Percentiles rank a stretch among this genome's conserved stretches.
phyloP scores from a whole-genome alignment of 179 eudicot genomes.

The Drosera spatulata region DNA sequence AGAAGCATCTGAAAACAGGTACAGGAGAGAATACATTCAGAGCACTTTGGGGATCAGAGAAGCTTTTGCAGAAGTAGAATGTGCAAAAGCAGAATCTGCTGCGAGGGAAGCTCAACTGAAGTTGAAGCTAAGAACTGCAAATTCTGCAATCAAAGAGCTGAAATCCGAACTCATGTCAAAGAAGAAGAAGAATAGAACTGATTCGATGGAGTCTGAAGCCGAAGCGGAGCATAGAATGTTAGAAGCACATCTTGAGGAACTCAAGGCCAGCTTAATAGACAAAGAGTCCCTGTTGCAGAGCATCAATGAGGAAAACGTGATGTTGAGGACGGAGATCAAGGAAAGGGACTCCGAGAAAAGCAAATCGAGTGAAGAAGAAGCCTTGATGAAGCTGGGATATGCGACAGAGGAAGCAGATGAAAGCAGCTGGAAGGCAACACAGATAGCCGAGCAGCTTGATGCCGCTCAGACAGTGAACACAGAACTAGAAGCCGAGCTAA shows the following conservation, averaged over 20 bases:
- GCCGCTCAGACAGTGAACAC: slow-evolving; percentile 40
- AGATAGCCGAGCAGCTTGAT: slow-evolving; percentile 66
- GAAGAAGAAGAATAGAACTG: too few relatives aligned
- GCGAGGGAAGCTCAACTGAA: slow-evolving; percentile 48
- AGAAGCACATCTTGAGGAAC: slow-evolving; percentile 39
- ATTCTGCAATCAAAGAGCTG: too few relatives aligned
- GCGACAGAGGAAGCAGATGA: slow-evolving; percentile 53
- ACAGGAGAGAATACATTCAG: slow-evolving; percentile 40
- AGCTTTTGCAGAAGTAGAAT: slow-evolving; percentile 32
- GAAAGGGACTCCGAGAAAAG: slow-evolving; percentile 29
- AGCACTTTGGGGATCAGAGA: slow-evolving; percentile 25
- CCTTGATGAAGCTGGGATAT: slow-evolving; percentile 40
- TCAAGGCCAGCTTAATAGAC: slow-evolving; percentile 72
- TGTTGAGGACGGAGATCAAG: slow-evolving; percentile 32
- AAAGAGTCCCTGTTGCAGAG: slow-evolving; percentile 75
- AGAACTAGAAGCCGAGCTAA: slow-evolving; percentile 74
- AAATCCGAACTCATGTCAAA: too few relatives aligned
- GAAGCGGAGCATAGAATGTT: too few relatives aligned
- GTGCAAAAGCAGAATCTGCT: slow-evolving; percentile 26
- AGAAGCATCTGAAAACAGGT: slow-evolving; percentile 50
- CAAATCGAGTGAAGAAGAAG: slow-evolving; percentile 45
- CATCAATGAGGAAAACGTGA: slow-evolving; percentile 60
- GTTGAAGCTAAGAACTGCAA: slow-evolving; percentile 34
- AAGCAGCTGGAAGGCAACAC: slow-evolving; percentile 32
- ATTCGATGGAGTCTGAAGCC: too few relatives aligned